These are phyloP conservation scores for Pythium phragmitis DNA, from an alignment of 352 stramenopile genomes.

Conservation along the genomic window DNA sequence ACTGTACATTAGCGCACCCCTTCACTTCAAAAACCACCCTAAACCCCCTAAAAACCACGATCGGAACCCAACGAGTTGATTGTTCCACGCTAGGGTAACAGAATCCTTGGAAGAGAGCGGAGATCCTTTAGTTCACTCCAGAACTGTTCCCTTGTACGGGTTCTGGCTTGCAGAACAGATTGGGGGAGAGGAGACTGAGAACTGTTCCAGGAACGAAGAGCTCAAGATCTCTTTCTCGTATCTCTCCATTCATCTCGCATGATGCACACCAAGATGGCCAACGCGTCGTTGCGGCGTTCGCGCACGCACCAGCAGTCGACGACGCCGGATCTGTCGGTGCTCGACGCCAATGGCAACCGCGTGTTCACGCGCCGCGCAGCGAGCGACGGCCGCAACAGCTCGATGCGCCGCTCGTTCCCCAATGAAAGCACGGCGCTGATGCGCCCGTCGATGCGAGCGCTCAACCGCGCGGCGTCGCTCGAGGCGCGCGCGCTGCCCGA, in stretches of 20 bases:
- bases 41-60: not conserved
- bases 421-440: slow-evolving; percentile 43
- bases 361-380: slow-evolving; percentile 2
- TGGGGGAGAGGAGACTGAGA: not conserved
- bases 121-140: not conserved
- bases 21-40: slow-evolving; percentile 13
- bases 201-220: not conserved
- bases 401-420: slow-evolving; percentile 21
- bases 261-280: slow-evolving; percentile 69
- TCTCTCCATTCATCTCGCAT: not conserved
- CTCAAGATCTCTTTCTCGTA: not conserved
- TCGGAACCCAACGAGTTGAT: slow-evolving; percentile 3
- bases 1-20: not conserved
- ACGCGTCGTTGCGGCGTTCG: slow-evolving; percentile 56
- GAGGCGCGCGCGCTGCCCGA: slow-evolving; percentile 5
- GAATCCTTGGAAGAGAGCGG: too few species aligned
- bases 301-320: slow-evolving; percentile 33
- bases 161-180: too few species aligned
- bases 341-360: slow-evolving; percentile 11
- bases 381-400: slow-evolving; percentile 11
- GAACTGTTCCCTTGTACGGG: not conserved
- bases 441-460: slow-evolving; percentile 1
- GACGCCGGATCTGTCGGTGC: slow-evolving; percentile 1
- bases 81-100: not conserved
- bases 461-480: slow-evolving; percentile 25